Evolutionary conservation across 2,329 filamentous ascomycete genomes (phyloP).

Genomic region (Aspergillus tubingensis): DNA sequence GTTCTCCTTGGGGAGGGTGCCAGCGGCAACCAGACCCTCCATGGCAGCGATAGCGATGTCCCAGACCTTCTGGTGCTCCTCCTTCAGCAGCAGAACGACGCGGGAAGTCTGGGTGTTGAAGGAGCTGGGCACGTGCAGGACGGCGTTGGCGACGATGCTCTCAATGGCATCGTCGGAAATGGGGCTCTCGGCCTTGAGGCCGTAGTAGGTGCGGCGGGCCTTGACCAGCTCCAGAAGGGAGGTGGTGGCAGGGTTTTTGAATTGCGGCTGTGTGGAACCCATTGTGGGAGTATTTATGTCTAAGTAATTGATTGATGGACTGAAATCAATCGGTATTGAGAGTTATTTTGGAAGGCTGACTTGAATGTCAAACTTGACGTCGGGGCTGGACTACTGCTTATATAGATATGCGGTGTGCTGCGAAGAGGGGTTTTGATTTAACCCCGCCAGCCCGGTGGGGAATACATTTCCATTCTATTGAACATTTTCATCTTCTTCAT

Average conservation of each 20-base stretch:
- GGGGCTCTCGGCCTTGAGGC: constrained; percentile 35
- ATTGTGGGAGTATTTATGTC: constrained; percentile 32
- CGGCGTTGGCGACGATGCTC: constrained; percentile 41
- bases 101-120: constrained; percentile 89
- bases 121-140: constrained; percentile 71
- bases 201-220: constrained; percentile 35
- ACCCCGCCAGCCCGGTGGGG: neutral
- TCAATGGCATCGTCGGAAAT: constrained; percentile 37
- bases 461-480: neutral
- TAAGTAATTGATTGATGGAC: no score
- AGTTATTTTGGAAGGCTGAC: neutral
- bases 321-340: constrained; percentile 22
- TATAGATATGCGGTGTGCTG: neutral
- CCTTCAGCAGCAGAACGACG: constrained; percentile 73
- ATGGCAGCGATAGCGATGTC: constrained; percentile 70
- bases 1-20: constrained; percentile 56
- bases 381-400: neutral
- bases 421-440: no score
- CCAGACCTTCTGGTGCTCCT: constrained; percentile 88
- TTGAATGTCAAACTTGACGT: neutral
- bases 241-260: constrained; percentile 36
- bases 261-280: constrained; percentile 34
- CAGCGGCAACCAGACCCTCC: constrained; percentile 35
- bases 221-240: constrained; percentile 34
- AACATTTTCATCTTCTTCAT: no score